Evolutionary conservation across 2,329 filamentous ascomycete genomes (phyloP).

Genomic region (Myriosclerotinia duriaeana): DNA sequence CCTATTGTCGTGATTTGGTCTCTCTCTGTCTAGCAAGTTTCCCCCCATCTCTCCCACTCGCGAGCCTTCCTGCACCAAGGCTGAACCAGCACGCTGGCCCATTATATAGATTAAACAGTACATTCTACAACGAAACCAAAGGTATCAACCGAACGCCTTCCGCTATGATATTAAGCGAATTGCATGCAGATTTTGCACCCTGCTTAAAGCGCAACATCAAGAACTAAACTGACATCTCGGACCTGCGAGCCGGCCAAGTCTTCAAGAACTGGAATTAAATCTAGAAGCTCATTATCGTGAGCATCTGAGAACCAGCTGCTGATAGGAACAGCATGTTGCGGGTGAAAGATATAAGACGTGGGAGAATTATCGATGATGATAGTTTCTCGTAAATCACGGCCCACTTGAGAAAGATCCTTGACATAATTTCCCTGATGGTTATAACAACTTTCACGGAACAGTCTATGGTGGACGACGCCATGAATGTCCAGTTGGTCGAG

Average conservation of each 20-base stretch:
- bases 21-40: slow-evolving; percentile 19
- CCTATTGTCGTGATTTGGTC: not conserved
- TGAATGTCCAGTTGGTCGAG: slow-evolving; percentile 97
- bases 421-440: slow-evolving; percentile 99
- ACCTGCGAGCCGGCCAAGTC: slow-evolving; percentile 88
- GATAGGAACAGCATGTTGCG: slow-evolving; percentile 96
- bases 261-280: slow-evolving; percentile 96
- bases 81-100: slow-evolving; percentile 36
- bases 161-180: slow-evolving; percentile 43
- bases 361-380: slow-evolving; percentile 99
- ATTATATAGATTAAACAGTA: slow-evolving; percentile 45
- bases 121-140: slow-evolving; percentile 44
- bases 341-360: slow-evolving; percentile 99
- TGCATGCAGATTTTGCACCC: slow-evolving; percentile 38
- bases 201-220: slow-evolving; percentile 78
- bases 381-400: slow-evolving; percentile 90
- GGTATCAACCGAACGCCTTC: slow-evolving; percentile 43
- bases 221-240: slow-evolving; percentile 92
- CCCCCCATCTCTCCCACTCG: slow-evolving; percentile 15
- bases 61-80: slow-evolving; percentile 28
- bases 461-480: slow-evolving; percentile 88
- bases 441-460: slow-evolving; percentile 98
- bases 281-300: slow-evolving; percentile 96
- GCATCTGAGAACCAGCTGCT: slow-evolving; percentile 99
- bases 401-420: slow-evolving; percentile 97